phyloP scores from a whole-genome alignment of 495 filamentous ascomycete genomes.

The Hyaloscypha finlandica region DNA sequence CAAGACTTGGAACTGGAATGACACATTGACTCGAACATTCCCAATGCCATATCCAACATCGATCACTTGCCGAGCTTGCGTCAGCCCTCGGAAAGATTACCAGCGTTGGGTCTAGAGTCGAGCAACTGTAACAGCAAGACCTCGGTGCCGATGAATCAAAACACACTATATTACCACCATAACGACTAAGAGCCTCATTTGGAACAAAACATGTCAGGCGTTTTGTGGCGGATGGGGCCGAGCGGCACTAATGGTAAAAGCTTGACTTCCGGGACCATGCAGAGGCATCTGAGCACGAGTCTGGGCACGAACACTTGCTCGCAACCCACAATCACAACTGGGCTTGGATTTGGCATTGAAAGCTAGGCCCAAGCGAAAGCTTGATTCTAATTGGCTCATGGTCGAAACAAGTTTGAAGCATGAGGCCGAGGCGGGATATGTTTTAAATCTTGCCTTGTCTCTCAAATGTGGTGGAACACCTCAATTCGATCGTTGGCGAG shows the following conservation, averaged over 20 bases:
- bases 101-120: background rate
- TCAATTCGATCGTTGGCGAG: background rate
- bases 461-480: conserved; percentile 1
- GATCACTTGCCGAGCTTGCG: conserved; percentile 1
- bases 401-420: conserved; percentile 5
- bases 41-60: background rate
- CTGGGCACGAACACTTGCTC: conserved; percentile 3
- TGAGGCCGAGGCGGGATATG: background rate
- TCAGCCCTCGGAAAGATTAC: conserved; percentile 3
- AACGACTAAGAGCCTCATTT: conserved; percentile 11
- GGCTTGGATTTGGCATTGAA: background rate
- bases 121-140: background rate
- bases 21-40: background rate
- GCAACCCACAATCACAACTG: background rate
- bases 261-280: background rate
- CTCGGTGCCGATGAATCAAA: conserved; percentile 2
- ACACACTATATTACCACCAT: background rate
- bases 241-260: conserved; percentile 3
- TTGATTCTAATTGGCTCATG: background rate
- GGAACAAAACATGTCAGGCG: background rate
- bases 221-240: background rate
- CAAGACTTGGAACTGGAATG: background rate
- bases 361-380: background rate
- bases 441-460: background rate
- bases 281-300: background rate